phyloP scores from a whole-genome alignment of 352 stramenopile species.

The Pseudoperonospora humuli region DNA sequence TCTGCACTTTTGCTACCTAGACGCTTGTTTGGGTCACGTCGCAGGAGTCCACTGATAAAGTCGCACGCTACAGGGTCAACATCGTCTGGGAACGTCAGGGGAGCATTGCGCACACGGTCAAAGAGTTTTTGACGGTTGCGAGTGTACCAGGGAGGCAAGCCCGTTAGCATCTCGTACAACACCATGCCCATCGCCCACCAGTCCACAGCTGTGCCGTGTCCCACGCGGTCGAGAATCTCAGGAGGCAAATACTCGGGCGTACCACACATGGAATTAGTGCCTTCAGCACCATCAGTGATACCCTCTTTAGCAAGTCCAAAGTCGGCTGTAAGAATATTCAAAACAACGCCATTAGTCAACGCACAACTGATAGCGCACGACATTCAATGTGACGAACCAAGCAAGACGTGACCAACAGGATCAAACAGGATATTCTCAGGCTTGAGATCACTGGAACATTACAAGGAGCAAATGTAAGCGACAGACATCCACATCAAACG shows the following conservation, averaged over 20 bases:
- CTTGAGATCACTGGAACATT: constrained; percentile 55
- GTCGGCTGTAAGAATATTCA: constrained; percentile 37
- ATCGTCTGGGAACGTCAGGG: constrained; percentile 84
- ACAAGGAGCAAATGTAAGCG: constrained; percentile 2
- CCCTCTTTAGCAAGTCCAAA: constrained; percentile 86
- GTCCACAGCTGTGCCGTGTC: constrained; percentile 87
- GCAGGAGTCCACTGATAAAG: constrained; percentile 80
- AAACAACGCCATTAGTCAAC: neutral
- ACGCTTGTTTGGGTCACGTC: constrained; percentile 69
- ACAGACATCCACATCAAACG: neutral
- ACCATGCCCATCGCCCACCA: constrained; percentile 91
- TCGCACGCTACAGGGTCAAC: constrained; percentile 60
- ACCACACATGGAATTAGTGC: constrained; percentile 86
- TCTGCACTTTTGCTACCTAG: constrained; percentile 68
- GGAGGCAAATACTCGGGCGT: constrained; percentile 90
- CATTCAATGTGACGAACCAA: constrained; percentile 35
- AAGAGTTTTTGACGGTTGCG: constrained; percentile 90
- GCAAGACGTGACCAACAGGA: constrained; percentile 56
- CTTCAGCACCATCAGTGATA: constrained; percentile 74
- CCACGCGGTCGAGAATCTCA: constrained; percentile 86
- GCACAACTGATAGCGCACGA: too few species aligned
- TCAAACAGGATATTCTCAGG: constrained; percentile 86
- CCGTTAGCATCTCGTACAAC: constrained; percentile 92
- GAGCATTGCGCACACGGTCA: constrained; percentile 81
- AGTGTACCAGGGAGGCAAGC: constrained; percentile 89